Percentiles rank a stretch among this genome's conserved stretches.
phyloP scores from a whole-genome alignment of 768 basidiomycete genomes.

The Pleurotus sapidus region DNA sequence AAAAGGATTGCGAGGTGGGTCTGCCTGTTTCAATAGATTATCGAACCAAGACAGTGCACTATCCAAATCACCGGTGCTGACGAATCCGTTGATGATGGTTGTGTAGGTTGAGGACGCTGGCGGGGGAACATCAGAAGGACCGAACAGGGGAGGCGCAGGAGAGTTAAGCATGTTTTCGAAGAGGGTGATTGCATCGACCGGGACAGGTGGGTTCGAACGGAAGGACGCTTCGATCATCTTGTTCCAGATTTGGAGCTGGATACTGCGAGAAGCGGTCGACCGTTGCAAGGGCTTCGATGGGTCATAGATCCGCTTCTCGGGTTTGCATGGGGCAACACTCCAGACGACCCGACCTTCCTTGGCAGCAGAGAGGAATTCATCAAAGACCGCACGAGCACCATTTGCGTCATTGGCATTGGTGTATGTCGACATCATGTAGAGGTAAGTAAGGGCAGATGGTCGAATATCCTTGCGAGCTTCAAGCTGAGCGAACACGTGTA shows the following conservation, averaged over 20 bases:
- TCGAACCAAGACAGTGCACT: constrained; percentile 75
- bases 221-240: constrained; percentile 78
- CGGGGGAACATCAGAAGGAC: constrained; percentile 43
- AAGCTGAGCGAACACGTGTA: constrained; percentile 62
- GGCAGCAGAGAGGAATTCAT: constrained; percentile 48
- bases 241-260: constrained; percentile 61
- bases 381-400: constrained; percentile 57
- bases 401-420: constrained; percentile 45
- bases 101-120: constrained; percentile 65
- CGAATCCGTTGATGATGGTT: constrained; percentile 64
- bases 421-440: constrained; percentile 58
- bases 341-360: constrained; percentile 33
- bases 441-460: constrained; percentile 40
- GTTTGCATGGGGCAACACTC: constrained; percentile 9
- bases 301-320: constrained; percentile 7
- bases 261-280: constrained; percentile 18
- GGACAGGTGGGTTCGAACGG: constrained; percentile 47
- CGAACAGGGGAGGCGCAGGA: constrained; percentile 29
- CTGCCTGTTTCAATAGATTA: constrained; percentile 48
- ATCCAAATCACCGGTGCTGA: constrained; percentile 52
- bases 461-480: constrained; percentile 38
- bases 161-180: constrained; percentile 71
- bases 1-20: constrained; percentile 29
- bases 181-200: constrained; percentile 57
- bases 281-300: constrained; percentile 8